Evolutionary conservation across 805 yeast species (phyloP).

Genomic region (Wickerhamiella kurtzmanii): DNA sequence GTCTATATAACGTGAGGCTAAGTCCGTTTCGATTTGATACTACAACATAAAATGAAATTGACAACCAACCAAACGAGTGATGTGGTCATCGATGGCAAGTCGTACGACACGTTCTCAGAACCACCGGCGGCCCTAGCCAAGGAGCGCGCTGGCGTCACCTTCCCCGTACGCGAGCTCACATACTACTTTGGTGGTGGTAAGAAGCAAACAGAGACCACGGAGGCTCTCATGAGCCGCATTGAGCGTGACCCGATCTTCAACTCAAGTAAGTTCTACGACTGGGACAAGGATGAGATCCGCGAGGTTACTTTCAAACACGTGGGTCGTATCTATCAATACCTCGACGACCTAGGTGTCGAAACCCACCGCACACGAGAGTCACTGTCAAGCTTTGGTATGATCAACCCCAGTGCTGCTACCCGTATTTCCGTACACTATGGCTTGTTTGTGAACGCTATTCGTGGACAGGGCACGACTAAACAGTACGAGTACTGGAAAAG

Average conservation of each 20-base stretch:
- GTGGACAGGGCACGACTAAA: slow-evolving; percentile 65
- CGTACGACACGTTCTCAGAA: slow-evolving; percentile 22
- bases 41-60: slow-evolving; percentile 5
- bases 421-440: slow-evolving; percentile 70
- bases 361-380: slow-evolving; percentile 4
- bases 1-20: background rate
- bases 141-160: slow-evolving; percentile 29
- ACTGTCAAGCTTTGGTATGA: slow-evolving; percentile 9
- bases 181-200: slow-evolving; percentile 33
- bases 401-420: slow-evolving; percentile 60
- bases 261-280: slow-evolving; percentile 34
- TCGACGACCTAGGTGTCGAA: slow-evolving; percentile 13
- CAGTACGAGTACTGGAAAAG: slow-evolving; percentile 68
- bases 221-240: slow-evolving; percentile 31
- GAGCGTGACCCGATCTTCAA: slow-evolving; percentile 44
- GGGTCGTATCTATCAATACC: slow-evolving; percentile 15
- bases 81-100: slow-evolving; percentile 9
- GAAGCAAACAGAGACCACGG: slow-evolving; percentile 29
- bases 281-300: slow-evolving; percentile 28
- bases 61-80: slow-evolving; percentile 7
- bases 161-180: slow-evolving; percentile 29
- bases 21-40: no score
- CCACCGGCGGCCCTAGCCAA: slow-evolving; percentile 27
- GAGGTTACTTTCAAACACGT: slow-evolving; percentile 26
- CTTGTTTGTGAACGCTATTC: slow-evolving; percentile 53